Conservation (phyloP, 768 basidiomycete genomes). For the Saitozyma sp. region DNA sequence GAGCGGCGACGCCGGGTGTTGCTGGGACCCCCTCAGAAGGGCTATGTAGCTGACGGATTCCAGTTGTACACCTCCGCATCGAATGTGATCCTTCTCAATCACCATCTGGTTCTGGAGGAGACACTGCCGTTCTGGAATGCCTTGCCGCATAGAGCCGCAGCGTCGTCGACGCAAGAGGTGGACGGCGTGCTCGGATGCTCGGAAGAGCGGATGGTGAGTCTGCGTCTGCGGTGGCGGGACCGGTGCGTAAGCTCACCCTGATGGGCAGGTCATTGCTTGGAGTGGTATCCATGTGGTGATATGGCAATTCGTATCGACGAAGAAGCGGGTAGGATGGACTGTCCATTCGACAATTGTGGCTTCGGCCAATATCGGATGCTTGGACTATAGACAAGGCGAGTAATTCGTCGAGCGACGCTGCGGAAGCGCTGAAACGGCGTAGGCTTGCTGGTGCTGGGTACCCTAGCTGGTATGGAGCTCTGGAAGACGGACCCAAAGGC, state of each 20-base stretch:
- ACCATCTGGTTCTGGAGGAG: constrained; percentile 26
- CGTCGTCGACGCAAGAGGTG: constrained; percentile 19
- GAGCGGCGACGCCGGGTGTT: too few species aligned
- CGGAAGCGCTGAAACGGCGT: constrained; percentile 1
- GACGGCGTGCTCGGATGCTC: constrained; percentile 26
- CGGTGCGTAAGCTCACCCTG: background rate
- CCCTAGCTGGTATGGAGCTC: constrained; percentile 32
- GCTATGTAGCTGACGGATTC: constrained; percentile 8
- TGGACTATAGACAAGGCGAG: constrained; percentile 30
- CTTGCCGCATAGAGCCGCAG: constrained; percentile 30
- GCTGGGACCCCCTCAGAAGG: background rate
- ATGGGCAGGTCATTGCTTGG: constrained; percentile 41
- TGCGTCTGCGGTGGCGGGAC: background rate
- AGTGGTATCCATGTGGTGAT: constrained; percentile 33
- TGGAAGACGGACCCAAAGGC: constrained; percentile 35
- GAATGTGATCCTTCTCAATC: constrained; percentile 30
- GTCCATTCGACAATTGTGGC: constrained; percentile 34
- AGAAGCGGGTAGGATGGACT: constrained; percentile 21
- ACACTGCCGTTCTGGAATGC: constrained; percentile 38
- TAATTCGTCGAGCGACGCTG: background rate
- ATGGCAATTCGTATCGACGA: constrained; percentile 23
- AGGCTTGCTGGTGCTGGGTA: constrained; percentile 35
- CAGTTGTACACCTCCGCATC: constrained; percentile 33
- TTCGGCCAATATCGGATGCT: constrained; percentile 20
- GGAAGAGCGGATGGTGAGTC: constrained; percentile 21